Evolutionary conservation across 345 rosid genomes (phyloP).

Genomic region (Passiflora organensis): DNA sequence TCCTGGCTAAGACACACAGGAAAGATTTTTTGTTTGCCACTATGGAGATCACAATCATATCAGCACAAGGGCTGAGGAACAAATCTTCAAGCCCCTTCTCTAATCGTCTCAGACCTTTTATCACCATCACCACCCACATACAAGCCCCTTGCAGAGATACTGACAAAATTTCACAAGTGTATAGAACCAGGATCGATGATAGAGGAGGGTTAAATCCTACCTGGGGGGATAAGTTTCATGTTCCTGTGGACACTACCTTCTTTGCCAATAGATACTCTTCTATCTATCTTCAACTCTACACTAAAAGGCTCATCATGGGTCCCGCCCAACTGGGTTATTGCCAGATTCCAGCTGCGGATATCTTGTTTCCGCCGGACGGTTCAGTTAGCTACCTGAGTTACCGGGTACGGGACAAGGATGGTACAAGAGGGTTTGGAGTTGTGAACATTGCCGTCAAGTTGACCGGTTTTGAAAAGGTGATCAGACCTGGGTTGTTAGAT

Average conservation of each 20-base stretch:
- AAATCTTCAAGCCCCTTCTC: no score
- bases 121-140: constrained; percentile 23
- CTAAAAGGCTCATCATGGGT: constrained; percentile 33
- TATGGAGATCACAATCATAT: no score
- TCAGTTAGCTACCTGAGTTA: constrained; percentile 36
- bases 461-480: constrained; percentile 5
- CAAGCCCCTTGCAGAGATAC: neutral
- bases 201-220: constrained; percentile 38
- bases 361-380: constrained; percentile 19
- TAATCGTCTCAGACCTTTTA: no score
- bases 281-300: constrained; percentile 26
- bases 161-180: constrained; percentile 14
- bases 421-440: constrained; percentile 38
- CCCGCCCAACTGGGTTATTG: constrained; percentile 42
- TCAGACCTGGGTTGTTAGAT: neutral
- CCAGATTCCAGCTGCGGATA: constrained; percentile 37
- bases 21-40: no score
- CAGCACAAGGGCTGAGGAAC: no score
- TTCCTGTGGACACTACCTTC: constrained; percentile 27
- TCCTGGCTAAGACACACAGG: no score
- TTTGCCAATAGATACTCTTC: constrained; percentile 23
- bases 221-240: constrained; percentile 47
- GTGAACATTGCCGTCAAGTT: constrained; percentile 38
- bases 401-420: constrained; percentile 38
- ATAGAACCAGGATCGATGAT: constrained; percentile 22